A percentile compares a stretch with the other conserved stretches of the same genome.
phyloP scores from a whole-genome alignment of 495 filamentous ascomycete genomes.

The Hapsidospora chrysogenum region DNA sequence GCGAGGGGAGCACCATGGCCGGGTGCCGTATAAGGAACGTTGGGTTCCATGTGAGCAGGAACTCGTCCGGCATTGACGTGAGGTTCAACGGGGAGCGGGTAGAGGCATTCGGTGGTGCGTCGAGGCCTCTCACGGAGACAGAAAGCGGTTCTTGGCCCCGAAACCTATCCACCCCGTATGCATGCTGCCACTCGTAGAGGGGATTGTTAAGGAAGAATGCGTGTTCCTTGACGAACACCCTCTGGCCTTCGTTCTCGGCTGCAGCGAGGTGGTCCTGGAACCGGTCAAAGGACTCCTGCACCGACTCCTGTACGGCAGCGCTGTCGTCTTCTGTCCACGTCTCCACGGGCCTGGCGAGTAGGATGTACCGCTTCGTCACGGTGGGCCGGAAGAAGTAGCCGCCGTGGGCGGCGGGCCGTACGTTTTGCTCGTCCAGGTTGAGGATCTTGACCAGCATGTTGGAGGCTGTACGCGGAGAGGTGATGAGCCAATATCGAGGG shows the following conservation, averaged over 20 bases:
- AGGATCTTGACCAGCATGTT: conserved; percentile 23
- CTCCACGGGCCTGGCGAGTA: neutral
- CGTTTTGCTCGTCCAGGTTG: conserved; percentile 19
- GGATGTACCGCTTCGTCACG: conserved; percentile 3
- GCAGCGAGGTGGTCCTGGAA: conserved; percentile 12
- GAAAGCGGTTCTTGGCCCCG: neutral
- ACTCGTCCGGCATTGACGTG: conserved; percentile 21
- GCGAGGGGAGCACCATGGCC: conserved; percentile 19
- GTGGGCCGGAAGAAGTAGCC: conserved; percentile 23
- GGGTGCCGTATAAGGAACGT: conserved; percentile 29
- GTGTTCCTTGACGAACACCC: conserved; percentile 25
- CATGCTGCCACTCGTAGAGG: conserved; percentile 3
- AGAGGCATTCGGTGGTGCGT: neutral
- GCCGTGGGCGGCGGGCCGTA: conserved; percentile 7
- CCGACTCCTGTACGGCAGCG: conserved; percentile 1
- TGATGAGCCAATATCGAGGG: conserved; percentile 11
- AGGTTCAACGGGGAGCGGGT: conserved; percentile 16
- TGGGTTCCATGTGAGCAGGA: conserved; percentile 16
- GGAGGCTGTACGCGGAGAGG: conserved; percentile 24
- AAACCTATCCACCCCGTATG: neutral
- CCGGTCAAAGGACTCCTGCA: conserved; percentile 10
- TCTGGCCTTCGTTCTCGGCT: conserved; percentile 13
- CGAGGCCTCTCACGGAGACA: neutral
- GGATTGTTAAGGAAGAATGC: conserved; percentile 9
- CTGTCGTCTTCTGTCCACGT: conserved; percentile 4